These are phyloP conservation scores for Pichia sp. DNA, from an alignment of 1,139 yeast genomes.

Conservation along the genomic window DNA sequence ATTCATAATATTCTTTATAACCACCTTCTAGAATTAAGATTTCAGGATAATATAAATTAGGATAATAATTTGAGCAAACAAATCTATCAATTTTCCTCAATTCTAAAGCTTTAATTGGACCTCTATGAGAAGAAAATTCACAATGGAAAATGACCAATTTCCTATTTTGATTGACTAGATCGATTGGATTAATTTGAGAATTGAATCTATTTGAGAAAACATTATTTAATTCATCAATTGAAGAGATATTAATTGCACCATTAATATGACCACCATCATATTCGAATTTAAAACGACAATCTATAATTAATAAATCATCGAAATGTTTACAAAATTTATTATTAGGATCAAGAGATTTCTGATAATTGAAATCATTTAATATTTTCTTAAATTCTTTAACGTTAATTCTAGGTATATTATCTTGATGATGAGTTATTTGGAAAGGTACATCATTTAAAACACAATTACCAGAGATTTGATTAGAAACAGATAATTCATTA, in stretches of 20 bases:
- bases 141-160: slow-evolving; percentile 78
- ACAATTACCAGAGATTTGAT: slow-evolving; percentile 14
- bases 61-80: slow-evolving; percentile 66
- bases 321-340: slow-evolving; percentile 39
- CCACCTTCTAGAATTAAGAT: slow-evolving; percentile 87
- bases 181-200: slow-evolving; percentile 18
- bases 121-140: slow-evolving; percentile 86
- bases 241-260: slow-evolving; percentile 71
- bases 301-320: slow-evolving; percentile 59
- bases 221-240: slow-evolving; percentile 60
- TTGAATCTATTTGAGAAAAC: slow-evolving; percentile 30
- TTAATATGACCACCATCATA: slow-evolving; percentile 86
- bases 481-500: slow-evolving; percentile 18
- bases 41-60: slow-evolving; percentile 78
- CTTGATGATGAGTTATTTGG: slow-evolving; percentile 2
- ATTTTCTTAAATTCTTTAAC: slow-evolving; percentile 58
- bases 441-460: slow-evolving; percentile 10
- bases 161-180: slow-evolving; percentile 23
- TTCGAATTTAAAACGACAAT: slow-evolving; percentile 90
- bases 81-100: slow-evolving; percentile 77
- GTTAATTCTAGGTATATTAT: slow-evolving; percentile 51
- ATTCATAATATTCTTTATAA: slow-evolving; percentile 65
- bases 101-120: slow-evolving; percentile 87
- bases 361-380: slow-evolving; percentile 29
- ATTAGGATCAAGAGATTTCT: background rate